Evolutionary conservation across 2,329 filamentous ascomycete genomes (phyloP).

Genomic region (Colletotrichum cereale): DNA sequence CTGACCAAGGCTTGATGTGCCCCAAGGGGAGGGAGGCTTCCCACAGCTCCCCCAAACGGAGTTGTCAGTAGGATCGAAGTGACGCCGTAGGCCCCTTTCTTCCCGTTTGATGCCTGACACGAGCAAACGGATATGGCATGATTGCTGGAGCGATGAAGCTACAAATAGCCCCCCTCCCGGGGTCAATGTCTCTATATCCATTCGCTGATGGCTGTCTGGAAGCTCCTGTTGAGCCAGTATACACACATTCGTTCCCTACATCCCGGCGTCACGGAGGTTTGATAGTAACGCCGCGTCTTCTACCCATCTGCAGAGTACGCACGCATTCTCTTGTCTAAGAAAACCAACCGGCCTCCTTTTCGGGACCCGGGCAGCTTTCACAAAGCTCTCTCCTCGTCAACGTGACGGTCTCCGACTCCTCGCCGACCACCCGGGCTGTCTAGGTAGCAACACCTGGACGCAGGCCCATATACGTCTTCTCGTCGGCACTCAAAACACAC

Average conservation of each 20-base stretch:
- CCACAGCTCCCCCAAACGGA: conserved; percentile 22
- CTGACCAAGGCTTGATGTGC: conserved; percentile 12
- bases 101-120: conserved; percentile 22
- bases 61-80: conserved; percentile 29
- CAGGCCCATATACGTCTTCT: not conserved
- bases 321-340: not conserved
- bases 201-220: not conserved
- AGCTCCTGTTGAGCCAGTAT: not conserved
- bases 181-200: not conserved
- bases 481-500: not conserved
- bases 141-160: conserved; percentile 16
- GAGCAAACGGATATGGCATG: not conserved
- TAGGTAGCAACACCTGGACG: not conserved
- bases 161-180: conserved; percentile 14
- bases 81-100: conserved; percentile 8
- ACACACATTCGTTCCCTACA: not conserved
- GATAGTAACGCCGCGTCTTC: not conserved
- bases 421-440: not conserved
- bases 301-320: not conserved
- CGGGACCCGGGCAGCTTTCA: not conserved
- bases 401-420: not conserved
- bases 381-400: not conserved
- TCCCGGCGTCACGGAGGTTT: not conserved
- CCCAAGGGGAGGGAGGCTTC: conserved; percentile 15
- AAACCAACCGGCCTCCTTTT: not conserved